Evolutionary conservation across 129 eudicot genomes (phyloP), one percentile per base, ranked within the genome.

Genomic region (Flaveria bidentis): DNA sequence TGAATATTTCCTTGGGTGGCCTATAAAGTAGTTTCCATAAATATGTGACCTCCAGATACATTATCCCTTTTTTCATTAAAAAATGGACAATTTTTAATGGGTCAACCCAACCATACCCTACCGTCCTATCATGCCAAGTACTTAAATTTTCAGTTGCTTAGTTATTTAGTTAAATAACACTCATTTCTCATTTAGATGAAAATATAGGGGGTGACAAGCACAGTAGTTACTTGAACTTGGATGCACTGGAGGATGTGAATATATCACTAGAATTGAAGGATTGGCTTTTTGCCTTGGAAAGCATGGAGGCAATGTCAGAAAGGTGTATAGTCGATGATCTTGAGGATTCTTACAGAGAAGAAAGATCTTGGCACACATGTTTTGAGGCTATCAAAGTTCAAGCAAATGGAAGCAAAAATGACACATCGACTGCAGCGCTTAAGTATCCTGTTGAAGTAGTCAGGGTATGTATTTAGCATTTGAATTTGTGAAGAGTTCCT

Each of bases 201-300:
- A 78, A 70, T 68, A 55, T 47, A 58, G 88, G n/a, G 77, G 84
- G 73, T 73, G 86, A 76, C 30, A 71, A 79, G 73, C 80, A 86
- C 42, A 80, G 50, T 73, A 70, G 82, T 67, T 72, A 71, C 50
- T 66, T 85, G 78, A 85, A 82, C 62, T 72, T 89, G 85, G 89
- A 89, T 52, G 63, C 79, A 23, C 93, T 96, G 49, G 88, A 88
- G 82, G 96, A 92, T 73, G 89, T 92, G 61, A 88, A 86, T 49
- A 71, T 92, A 78, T 77, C 85, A 11, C 53, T 92, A 67, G 94
- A 92, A 77, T 69, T 92, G 18, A 86, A 84, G 76, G 88, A 92
- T 75, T 92, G 98, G 98, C 50, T 90, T 58, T 92, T 92, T 85
- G 87, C 96, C 45, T 85, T 92, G 15, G 98, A 90, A 86, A 87